Base-by-base conservation (phyloP, 805 yeast genomes). In the Lachancea dasiensis region DNA sequence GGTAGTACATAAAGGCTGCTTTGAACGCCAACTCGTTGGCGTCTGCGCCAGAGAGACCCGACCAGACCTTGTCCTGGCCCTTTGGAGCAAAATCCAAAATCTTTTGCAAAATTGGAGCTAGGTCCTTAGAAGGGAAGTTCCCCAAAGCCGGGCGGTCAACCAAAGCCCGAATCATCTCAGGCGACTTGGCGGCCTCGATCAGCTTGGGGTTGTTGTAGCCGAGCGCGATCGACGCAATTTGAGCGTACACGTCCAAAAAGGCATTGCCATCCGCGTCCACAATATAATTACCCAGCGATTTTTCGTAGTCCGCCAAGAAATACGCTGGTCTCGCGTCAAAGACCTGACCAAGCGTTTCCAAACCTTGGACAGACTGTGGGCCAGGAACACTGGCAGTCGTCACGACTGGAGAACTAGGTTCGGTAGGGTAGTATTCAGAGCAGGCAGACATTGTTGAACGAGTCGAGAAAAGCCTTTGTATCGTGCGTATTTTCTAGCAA, bases 1-100 rank as follows among this genome's bases (percentile, higher is more conserved):
- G 77, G 56, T 71, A 75, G 56, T 72, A 75, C 74, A 79, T 77
- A 54, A 77, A 77, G 1, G 82, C 84, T 11, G 86, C 86, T 50
- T 79, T 79, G 61, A 69, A 77, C 1, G 86, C 86, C 43, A 78
- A 68, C 55, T 79, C 86, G 48, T 79, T 79, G 38, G 85, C 85
- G 57, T 74, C 78, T 2, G 85, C 77, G 33, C 86, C 85, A 13
- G 79, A 69, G 34, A 76, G 67, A 6, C 81, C 80, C 13, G 83
- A 75, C 79, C 83, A 77, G 15, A 79, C 75, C 45, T 70, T 65
- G 39, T 61, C 58, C 56, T 73, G 70, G 9, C 83, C 83, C 38
- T 72, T 68, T 38, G 85, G 86, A 25, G 85, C 84, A 36, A 77
- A 80, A 18, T 76, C 71, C 46, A 79, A 63, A 30, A 78, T 63